A percentile compares a stretch with the other conserved stretches of the same genome.
phyloP scores from a whole-genome alignment of 148 eudicot genomes.

The Arbutus unedo region DNA sequence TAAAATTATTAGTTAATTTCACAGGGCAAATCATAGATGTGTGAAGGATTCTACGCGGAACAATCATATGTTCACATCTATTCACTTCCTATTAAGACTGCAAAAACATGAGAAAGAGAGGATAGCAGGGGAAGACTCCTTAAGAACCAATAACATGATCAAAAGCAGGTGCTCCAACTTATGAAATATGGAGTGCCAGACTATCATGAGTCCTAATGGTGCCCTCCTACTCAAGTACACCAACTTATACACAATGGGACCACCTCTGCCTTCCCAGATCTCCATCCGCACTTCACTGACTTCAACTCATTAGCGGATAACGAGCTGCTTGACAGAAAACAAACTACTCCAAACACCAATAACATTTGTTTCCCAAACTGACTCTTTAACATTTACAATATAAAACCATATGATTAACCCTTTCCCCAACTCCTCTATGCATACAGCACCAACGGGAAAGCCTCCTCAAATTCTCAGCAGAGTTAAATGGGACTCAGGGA shows the following conservation, averaged over 20 bases:
- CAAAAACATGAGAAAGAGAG: constrained; percentile 4
- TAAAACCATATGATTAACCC: neutral
- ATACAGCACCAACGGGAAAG: neutral
- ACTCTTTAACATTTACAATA: neutral
- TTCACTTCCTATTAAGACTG: neutral
- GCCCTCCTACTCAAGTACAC: neutral
- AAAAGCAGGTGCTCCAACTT: constrained; percentile 4
- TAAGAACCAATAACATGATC: neutral
- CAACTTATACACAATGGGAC: neutral
- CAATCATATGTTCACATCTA: neutral
- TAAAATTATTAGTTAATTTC: neutral
- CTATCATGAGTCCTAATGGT: neutral
- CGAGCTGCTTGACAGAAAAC: neutral
- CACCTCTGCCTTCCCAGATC: neutral
- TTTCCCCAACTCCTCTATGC: neutral
- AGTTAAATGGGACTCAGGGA: too few species aligned
- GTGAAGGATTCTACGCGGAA: neutral
- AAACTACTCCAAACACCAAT: neutral
- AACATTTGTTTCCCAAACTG: neutral
- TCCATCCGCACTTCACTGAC: neutral
- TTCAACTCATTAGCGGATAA: neutral
- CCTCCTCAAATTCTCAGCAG: neutral
- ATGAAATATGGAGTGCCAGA: neutral
- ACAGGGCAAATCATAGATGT: neutral
- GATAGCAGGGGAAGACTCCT: neutral